Base-by-base conservation (phyloP, 2,329 filamentous ascomycete species). In the Trichoderma semiorbis region DNA sequence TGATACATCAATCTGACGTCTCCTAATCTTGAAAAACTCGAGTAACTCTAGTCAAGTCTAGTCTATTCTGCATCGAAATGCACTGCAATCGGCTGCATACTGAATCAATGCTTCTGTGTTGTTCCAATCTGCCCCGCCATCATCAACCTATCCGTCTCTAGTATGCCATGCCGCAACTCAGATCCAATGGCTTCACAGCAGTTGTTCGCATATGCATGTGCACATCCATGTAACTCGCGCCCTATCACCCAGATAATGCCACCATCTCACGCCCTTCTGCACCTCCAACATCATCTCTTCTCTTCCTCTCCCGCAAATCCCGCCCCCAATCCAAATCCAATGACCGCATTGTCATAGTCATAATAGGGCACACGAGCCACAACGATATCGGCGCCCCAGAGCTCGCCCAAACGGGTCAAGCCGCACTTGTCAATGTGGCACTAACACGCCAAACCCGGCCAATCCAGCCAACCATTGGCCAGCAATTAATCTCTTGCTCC, bases 341-440 rank as follows among this genome's bases (percentile, higher is more conserved):
- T 53, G 60, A 70, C 47, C 43, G 28, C 47, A 36, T 53, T 58
- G 50, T 14, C 39, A 62, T 14, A 69, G 50, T 14, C 39, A 62
- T 14, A 69, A 69, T 50, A 69, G 66, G 66, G 66, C 66, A 47
- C 66, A 47, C 26, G 66, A 43, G 55, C 55, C 55, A 43, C 60
- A 47, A 70, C 68, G 68, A 64, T 70, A 70, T 70, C 68, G 68
- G 68, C 68, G 68, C 68, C 57, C 39, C 61, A 63, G 39, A 70
- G 68, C 68, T 63, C 28, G 58, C 67, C 66, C 57, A 69, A 70
- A 55, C 11, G 5, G 61, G 60, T 16, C 47, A 57, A 70, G 68
- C 68, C 30, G 47, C 60, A 11, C 28, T 34, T 36, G 43, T 60
- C 57, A 62, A 34, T 50, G 32, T 6, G 24, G 12, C 62, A 26